A percentile compares a stretch with the other conserved stretches of the same genome.
Evolutionary conservation across 2,329 filamentous ascomycete species (phyloP).

Genomic region (Acarospora socialis): DNA sequence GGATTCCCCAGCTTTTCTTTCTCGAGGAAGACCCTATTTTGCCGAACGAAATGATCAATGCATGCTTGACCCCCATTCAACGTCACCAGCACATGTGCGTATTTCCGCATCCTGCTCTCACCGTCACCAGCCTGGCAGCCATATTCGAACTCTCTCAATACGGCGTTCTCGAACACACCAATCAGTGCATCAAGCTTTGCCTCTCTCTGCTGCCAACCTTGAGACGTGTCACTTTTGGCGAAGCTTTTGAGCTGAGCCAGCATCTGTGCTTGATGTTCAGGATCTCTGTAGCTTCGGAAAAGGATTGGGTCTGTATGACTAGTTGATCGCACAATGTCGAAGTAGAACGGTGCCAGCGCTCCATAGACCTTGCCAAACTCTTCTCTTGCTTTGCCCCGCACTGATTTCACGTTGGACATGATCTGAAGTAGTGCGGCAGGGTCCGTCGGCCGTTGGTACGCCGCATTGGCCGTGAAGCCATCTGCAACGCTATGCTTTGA

Average conservation of each 20-base stretch:
- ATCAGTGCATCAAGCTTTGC: constrained; percentile 61
- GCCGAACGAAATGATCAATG: constrained; percentile 75
- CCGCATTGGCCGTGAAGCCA: constrained; percentile 9
- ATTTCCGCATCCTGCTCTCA: constrained; percentile 75
- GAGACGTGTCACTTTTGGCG: constrained; percentile 62
- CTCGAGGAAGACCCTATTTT: constrained; percentile 70
- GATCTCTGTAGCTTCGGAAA: constrained; percentile 76
- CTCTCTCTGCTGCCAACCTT: constrained; percentile 57
- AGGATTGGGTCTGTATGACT: constrained; percentile 68
- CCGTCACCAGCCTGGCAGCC: constrained; percentile 82
- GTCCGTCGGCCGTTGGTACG: constrained; percentile 32
- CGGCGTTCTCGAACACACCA: constrained; percentile 77
- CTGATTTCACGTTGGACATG: constrained; percentile 57
- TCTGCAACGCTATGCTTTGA: constrained; percentile 20
- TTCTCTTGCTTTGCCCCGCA: constrained; percentile 70
- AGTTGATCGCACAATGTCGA: constrained; percentile 58
- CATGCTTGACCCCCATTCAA: constrained; percentile 69
- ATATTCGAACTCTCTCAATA: constrained; percentile 81
- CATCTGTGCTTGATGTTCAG: constrained; percentile 82
- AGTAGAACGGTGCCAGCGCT: constrained; percentile 78
- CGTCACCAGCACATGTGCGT: constrained; percentile 69
- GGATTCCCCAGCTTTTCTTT: constrained; percentile 57
- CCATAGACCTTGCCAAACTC: constrained; percentile 86
- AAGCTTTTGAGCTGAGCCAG: constrained; percentile 68
- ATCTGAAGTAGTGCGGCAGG: constrained; percentile 52